Base-by-base conservation (phyloP, 2,329 filamentous ascomycete genomes). In the Pseudohalonectria lignicola region DNA sequence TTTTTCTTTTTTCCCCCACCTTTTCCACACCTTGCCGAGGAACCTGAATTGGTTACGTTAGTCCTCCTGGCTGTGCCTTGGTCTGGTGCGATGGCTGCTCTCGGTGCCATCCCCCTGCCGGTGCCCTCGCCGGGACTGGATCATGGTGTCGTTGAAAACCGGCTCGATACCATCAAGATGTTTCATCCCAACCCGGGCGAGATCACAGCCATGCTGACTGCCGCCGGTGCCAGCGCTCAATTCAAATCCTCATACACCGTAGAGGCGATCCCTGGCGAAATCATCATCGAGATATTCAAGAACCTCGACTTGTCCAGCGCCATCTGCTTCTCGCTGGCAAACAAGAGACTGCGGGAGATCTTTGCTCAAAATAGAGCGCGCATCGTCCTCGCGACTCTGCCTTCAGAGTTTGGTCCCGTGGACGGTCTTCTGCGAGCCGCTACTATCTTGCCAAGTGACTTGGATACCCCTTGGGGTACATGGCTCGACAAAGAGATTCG, bases 231-330 rank as follows among this genome's bases (percentile, higher is more conserved):
- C n/a, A n/a, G n/a, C n/a, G n/a, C n/a, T n/a, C n/a, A n/a, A n/a
- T n/a, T n/a, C n/a, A n/a, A n/a, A n/a, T n/a, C n/a, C n/a, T n/a
- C n/a, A n/a, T n/a, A n/a, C n/a, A n/a, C n/a, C n/a, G n/a, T n/a
- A n/a, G n/a, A n/a, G n/a, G n/a, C n/a, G n/a, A n/a, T 31, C 16
- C 68, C 70, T 0, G 53, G 60, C 3, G 71, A 75, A 46, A 59
- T 70, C 15, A 48, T 70, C 3, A 50, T 72, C 10, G 62, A 68
- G 16, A 63, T 73, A 18, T 67, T 67, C 45, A 60, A 62, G 21
- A 45, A 62, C 15, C 53, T 73, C 36, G 59, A 67, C 39, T 41
- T 69, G 1, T 45, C 52, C 2, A 61, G 61, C 18, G 55, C 66
- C 26, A 60, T 58, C 37, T 54, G 54, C 23, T 53, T 67, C 23